Base-by-base conservation (phyloP, 208 protist genomes). In the Trypanosoma avium region DNA sequence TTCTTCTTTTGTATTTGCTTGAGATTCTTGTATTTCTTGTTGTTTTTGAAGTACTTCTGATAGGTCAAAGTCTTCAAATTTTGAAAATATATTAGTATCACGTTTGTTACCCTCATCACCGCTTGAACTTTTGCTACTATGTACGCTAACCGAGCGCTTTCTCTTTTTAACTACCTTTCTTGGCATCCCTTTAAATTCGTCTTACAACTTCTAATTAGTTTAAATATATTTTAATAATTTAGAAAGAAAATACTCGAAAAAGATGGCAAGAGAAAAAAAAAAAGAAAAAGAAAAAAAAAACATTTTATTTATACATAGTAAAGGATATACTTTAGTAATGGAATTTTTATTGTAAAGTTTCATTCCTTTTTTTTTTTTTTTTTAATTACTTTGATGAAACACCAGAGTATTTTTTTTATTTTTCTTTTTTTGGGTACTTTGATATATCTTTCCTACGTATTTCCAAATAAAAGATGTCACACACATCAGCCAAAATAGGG, bases 41-140 rank as follows among this genome's bases (percentile, higher is more conserved):
- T 36, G 15, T 55, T 54, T 69, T 35, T 59, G 49, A 21, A 70
- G 54, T 26, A 70, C 68, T 43, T 73, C 68, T 3, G 55, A 32
- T 5, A 79, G 52, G 52, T 75, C 71, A 43, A 81, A 67, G 45
- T 84, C 79, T 24, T 81, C 67, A 42, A 77, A 70, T 56, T 82
- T 77, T 3, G 61, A 55, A 4, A 62, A 17, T 10, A 38, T 47
- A 19, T 40, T 38, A 24, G 46, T 33, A 21, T 35, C 45, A 42
- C 46, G 27, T 30, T 54, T 81, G n/a, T 63, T 40, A 15, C 58
- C 32, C 21, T 70, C 71, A 36, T 74, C 61, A 7, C 17, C 40
- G 13, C 56, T 68, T 47, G 45, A 45, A 24, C 43, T 42, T 22
- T 9, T 40, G 6, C 65, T 58, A 21, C 69, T 80, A 19, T 70